Conservation (phyloP, 2,329 filamentous ascomycete genomes). For the Blastomyces emzantsi region DNA sequence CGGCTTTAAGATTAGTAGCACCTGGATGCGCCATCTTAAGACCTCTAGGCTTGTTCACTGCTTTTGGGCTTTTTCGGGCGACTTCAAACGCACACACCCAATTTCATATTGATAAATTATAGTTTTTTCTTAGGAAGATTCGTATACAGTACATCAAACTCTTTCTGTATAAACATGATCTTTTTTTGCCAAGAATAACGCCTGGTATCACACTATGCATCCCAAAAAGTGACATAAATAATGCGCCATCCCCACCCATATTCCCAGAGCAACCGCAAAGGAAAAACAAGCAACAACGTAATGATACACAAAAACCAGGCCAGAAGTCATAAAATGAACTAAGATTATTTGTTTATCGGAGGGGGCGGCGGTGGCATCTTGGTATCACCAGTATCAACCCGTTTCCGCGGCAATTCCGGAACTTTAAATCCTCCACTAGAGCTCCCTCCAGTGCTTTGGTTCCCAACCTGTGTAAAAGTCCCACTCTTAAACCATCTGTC, state of each 20-base stretch:
- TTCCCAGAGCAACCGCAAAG: slow-evolving; percentile 4
- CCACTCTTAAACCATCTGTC: slow-evolving; percentile 96
- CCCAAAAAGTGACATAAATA: not conserved
- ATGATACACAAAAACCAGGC: not conserved
- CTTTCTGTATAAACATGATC: not conserved
- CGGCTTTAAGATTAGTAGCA: not conserved
- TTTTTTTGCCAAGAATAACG: not conserved
- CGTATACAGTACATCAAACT: not conserved
- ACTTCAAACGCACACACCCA: not conserved
- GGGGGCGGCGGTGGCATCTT: slow-evolving; percentile 43
- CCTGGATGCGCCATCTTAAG: not conserved
- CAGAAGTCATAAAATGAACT: not conserved
- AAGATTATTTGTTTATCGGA: slow-evolving; percentile 22
- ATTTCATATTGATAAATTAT: not conserved
- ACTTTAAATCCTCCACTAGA: slow-evolving; percentile 58
- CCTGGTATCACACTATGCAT: slow-evolving; percentile 3
- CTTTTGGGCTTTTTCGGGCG: not conserved
- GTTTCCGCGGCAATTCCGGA: slow-evolving; percentile 68
- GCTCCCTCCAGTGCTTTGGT: slow-evolving; percentile 19
- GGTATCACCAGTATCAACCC: slow-evolving; percentile 53
- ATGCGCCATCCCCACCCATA: slow-evolving; percentile 7
- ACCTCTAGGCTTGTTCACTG: not conserved
- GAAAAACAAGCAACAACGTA: not conserved
- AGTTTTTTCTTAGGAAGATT: not conserved
- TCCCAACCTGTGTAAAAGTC: slow-evolving; percentile 82